Evolutionary conservation across 768 basidiomycete species (phyloP), one percentile per base, ranked within the genome.

Genomic region (Lentinula guzmanii): DNA sequence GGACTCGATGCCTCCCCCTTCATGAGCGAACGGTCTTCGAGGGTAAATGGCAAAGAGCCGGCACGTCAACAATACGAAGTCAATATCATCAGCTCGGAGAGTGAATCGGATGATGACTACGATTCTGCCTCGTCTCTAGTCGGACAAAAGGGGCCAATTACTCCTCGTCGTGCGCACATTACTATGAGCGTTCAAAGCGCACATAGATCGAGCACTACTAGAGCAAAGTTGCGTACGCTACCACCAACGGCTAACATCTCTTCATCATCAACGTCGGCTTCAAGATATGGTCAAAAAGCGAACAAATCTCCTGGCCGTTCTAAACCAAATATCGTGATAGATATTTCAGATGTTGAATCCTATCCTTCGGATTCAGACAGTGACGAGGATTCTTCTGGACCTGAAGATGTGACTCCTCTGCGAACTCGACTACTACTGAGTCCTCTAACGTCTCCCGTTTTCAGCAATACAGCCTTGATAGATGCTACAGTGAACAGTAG

Each of bases 321-420:
- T 9, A 8, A 46, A 16, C 16, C 28, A n/a, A 21, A 11, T 13
- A 31, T 53, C 5, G 45, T 39, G 15, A 43, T 52, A 53, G 52
- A 56, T 34, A 39, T 45, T 4, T 61, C 61, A 4, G 61, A 61
- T 43, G 52, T 6, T n/a, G 61, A 54, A 5, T 54, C 53, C n/a
- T 61, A 54, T n/a, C 61, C 61, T 48, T 48, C 46, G 11, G 46
- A 21, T 24, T 24, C 51, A 28, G 34, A 52, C 4, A 18, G n/a
- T 9, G 48, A 52, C 13, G 9, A n/a, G 3, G 61, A 54, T n/a
- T 54, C 42, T 33, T 61, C 61, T 28, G 53, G 53, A 13, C 62
- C 62, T 15, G 55, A 51, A 42, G 46, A 58, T 24, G 52, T 58
- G 43, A 55, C 62, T 6, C 57, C 55, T 16, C 10, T 28, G 7